A percentile compares a stretch with the other conserved stretches of the same genome.
Conservation (phyloP, 768 basidiomycete genomes). For the Mycena sanguinolenta region DNA sequence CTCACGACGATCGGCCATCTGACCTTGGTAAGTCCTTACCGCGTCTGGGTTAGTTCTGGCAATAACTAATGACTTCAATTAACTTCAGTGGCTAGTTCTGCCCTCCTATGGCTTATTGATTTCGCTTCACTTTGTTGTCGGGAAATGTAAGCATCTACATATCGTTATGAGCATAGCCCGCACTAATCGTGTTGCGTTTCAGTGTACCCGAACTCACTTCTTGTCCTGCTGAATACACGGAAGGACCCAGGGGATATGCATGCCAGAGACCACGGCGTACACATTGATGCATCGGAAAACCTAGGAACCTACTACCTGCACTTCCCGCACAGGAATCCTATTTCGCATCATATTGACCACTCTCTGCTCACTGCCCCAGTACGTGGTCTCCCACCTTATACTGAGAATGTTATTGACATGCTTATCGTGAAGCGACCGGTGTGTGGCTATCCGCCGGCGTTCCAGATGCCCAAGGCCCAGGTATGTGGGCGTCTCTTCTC, state of each 20-base stretch:
- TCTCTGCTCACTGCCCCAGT: neutral
- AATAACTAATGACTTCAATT: slow-evolving; percentile 10
- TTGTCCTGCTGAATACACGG: slow-evolving; percentile 49
- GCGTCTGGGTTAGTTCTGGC: too few relatives aligned
- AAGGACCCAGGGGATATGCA: slow-evolving; percentile 44
- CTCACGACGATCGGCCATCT: slow-evolving; percentile 57
- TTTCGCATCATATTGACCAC: neutral
- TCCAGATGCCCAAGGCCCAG: slow-evolving; percentile 20
- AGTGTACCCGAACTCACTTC: slow-evolving; percentile 55
- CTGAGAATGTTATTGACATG: neutral
- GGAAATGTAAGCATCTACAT: slow-evolving; percentile 52
- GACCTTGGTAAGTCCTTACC: slow-evolving; percentile 53
- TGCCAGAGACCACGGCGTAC: slow-evolving; percentile 18
- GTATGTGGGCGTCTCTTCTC: neutral
- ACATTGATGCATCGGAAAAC: neutral
- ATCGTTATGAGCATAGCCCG: neutral
- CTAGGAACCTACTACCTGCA: slow-evolving; percentile 22
- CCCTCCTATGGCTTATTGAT: slow-evolving; percentile 57
- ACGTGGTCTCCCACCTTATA: neutral
- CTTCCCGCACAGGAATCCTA: slow-evolving; percentile 27
- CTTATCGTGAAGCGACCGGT: neutral
- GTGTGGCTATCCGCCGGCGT: slow-evolving; percentile 3
- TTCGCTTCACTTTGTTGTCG: slow-evolving; percentile 62
- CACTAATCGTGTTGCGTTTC: neutral
- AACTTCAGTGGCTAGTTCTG: slow-evolving; percentile 57